Conservation (phyloP, 257 asterid species). For the Cynanchum wilfordii region DNA sequence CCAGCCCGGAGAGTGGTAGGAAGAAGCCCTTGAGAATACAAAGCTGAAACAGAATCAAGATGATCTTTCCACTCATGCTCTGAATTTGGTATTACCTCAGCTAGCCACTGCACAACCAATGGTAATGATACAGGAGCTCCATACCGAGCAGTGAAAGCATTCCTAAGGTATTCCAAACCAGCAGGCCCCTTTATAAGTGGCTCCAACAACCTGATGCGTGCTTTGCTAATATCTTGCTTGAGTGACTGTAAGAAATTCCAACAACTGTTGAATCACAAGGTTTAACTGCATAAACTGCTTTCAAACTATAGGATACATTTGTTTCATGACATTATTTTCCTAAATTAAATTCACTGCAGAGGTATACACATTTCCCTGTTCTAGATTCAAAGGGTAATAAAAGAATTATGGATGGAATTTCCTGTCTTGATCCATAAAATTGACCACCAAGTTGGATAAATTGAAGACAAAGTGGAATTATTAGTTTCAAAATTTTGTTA, state of each 20-base stretch:
- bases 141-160: conserved; percentile 51
- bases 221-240: conserved; percentile 82
- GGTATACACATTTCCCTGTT: neutral
- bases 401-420: neutral
- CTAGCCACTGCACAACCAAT: conserved; percentile 56
- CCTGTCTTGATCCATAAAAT: neutral
- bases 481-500: neutral
- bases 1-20: conserved; percentile 70
- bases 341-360: neutral
- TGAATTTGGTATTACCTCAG: conserved; percentile 34
- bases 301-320: neutral
- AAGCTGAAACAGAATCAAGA: conserved; percentile 31
- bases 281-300: neutral
- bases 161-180: conserved; percentile 63
- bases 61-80: conserved; percentile 65
- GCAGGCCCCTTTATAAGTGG: conserved; percentile 78
- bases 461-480: neutral
- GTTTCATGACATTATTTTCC: neutral
- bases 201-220: conserved; percentile 68
- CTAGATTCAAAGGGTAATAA: neutral
- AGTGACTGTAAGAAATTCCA: conserved; percentile 45
- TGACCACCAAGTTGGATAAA: neutral
- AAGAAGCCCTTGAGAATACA: conserved; percentile 42
- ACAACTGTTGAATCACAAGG: neutral
- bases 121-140: conserved; percentile 55